Conservation (phyloP, 805 yeast genomes). For the Saturnispora quitensis region DNA sequence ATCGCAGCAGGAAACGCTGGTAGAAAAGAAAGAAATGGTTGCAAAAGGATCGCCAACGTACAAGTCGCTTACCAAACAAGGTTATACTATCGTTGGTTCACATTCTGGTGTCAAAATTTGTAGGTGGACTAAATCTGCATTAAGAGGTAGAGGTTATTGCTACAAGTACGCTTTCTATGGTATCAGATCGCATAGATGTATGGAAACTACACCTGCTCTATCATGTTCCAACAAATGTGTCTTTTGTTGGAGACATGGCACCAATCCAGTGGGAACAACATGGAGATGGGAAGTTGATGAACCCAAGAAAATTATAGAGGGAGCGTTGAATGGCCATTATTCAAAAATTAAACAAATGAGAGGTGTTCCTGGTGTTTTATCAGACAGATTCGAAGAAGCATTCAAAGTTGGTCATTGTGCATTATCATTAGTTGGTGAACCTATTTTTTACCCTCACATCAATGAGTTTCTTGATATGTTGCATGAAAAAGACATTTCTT, state of each 20-base stretch:
- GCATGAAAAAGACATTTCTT: conserved; percentile 71
- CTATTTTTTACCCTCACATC: conserved; percentile 87
- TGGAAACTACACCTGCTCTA: conserved; percentile 91
- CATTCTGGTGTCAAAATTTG: conserved; percentile 94
- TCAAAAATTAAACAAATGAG: conserved; percentile 88
- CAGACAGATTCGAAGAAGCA: conserved; percentile 86
- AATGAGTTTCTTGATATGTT: conserved; percentile 75
- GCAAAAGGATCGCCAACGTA: conserved; percentile 83
- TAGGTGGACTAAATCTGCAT: conserved; percentile 92
- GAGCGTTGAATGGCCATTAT: conserved; percentile 84
- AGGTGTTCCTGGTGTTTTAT: conserved; percentile 90
- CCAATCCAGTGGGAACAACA: conserved; percentile 90
- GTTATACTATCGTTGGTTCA: conserved; percentile 85
- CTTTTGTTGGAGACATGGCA: conserved; percentile 96
- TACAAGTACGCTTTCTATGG: conserved; percentile 91
- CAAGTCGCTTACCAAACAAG: conserved; percentile 84
- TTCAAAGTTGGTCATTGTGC: conserved; percentile 89
- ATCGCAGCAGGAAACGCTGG: conserved; percentile 7
- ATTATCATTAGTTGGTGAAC: conserved; percentile 86
- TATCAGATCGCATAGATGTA: conserved; percentile 80
- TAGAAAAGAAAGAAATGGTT: conserved; percentile 70
- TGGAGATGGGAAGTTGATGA: conserved; percentile 96
- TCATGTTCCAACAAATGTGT: conserved; percentile 95
- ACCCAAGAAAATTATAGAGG: conserved; percentile 74
- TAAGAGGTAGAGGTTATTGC: conserved; percentile 91